Evolutionary conservation across 441 rosid species (phyloP), one percentile per base, ranked within the genome.

Genomic region (Pelargonium citronellum): DNA sequence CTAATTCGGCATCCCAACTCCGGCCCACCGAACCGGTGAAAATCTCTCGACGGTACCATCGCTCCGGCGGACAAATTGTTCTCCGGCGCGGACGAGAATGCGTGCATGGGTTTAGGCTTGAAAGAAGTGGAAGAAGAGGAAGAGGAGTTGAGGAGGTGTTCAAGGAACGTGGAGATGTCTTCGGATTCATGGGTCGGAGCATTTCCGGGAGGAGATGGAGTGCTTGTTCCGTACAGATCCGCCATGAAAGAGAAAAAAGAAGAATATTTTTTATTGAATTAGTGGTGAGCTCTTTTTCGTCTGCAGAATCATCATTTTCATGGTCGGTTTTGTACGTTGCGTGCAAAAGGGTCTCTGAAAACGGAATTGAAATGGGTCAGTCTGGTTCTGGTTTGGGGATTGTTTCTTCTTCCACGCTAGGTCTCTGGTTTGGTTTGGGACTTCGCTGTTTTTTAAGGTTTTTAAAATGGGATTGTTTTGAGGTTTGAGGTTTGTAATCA

Each of bases 101-200:
- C 64, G 67, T 69, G 79, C 57, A 51, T 53, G 76, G 74, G 74
- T 62, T 75, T 77, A 20, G 79, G 34, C 17, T 64, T 70, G 65
- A 67, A 71, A 43, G 86, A 75, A n/a, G 86, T 66, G 1, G 84
- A 74, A 3, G 86, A 66, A 8, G 76, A 46, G 44, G 79, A 78
- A 7, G 82, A 74, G 53, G 74, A 82, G 49, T 81, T 86, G 64
- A 87, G 81, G 64, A 86, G 71, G 5, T 85, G 91, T 74, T 77
- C 82, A 41, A 89, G 78, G 74, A 89, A 82, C 20, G 78, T 68
- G 41, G 89, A 82, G 82, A 86, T 81, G 77, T 89, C 91, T 78
- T 86, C 91, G 10, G 83, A 81, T 71, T 79, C 89, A 7, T 71
- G 72, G 2, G 75, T 72, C 5, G 69, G 71, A 19, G 71, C 51